Evolutionary conservation across 2,329 filamentous ascomycete species (phyloP), one percentile per base, ranked within the genome.

Genomic region (Beauveria medogensis): DNA sequence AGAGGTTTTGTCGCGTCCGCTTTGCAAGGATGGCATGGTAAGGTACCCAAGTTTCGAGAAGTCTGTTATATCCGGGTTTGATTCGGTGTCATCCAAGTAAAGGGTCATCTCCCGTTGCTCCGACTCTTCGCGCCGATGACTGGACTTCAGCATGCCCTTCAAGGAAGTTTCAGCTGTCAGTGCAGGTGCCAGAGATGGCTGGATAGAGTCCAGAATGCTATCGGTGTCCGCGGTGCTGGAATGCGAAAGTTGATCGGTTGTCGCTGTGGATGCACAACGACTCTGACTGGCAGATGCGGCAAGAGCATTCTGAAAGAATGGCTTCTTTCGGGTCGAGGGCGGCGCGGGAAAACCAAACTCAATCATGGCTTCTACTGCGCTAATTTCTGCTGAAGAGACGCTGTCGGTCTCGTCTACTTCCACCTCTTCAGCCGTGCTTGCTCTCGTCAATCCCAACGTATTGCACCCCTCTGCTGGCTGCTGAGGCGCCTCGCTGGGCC

Each of bases 401-500:
- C 46, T 61, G 56, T 58, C 34, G 6, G 14, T 34, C 16, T 59
- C 47, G 5, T 22, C 34, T 14, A 20, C 26, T 41, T 47, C 46
- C 24, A 6, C 30, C 37, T 52, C 47, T 5, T 24, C 44, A 28
- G 28, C 22, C 2, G 18, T 24, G 18, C n/a, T 30, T 48, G 12
- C 40, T 8, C 24, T 43, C 1, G 37, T 18, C 2, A 34, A 43
- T 1, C 55, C 46, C 41, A 44, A 34, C 28, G 43, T 48, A 30
- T 61, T 65, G 51, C 65, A 64, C 9, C 34, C 61, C 8, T 56
- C 62, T 9, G 41, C 41, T 18, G 48, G 71, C 37, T 75, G 76
- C 34, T 78, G 76, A 16, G 75, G 72, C 62, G 80, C 76, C 24
- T 75, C 71, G 14, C 77, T 70, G 20, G 78, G 72, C 3, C 74